Conservation (phyloP, 768 basidiomycete genomes). For the Calocera cornea region DNA sequence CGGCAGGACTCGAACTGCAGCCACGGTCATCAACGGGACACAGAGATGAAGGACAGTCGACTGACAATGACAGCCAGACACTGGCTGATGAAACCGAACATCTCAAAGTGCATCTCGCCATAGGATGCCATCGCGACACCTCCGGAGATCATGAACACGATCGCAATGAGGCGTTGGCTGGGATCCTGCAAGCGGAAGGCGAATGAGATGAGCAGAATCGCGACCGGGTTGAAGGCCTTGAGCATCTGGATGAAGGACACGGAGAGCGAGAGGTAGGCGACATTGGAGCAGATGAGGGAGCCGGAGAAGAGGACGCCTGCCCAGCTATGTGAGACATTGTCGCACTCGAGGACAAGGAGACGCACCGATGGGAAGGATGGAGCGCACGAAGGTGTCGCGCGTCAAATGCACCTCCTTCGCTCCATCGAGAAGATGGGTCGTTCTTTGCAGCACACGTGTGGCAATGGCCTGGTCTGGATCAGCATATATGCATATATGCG, state of each 20-base stretch:
- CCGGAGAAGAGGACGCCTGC: slow-evolving; percentile 72
- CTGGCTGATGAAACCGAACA: slow-evolving; percentile 70
- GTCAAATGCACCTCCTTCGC: slow-evolving; percentile 67
- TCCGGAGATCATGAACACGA: slow-evolving; percentile 79
- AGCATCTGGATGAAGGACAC: slow-evolving; percentile 97
- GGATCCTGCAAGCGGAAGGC: slow-evolving; percentile 78
- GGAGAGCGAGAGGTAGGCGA: slow-evolving; percentile 80
- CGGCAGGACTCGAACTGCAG: slow-evolving; percentile 80
- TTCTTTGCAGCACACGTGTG: slow-evolving; percentile 72
- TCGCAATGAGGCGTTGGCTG: slow-evolving; percentile 60
- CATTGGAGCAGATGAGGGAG: slow-evolving; percentile 81
- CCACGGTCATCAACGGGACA: background rate
- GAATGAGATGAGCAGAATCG: slow-evolving; percentile 90
- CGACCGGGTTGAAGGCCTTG: slow-evolving; percentile 84
- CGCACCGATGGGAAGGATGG: slow-evolving; percentile 72
- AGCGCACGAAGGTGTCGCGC: slow-evolving; percentile 60
- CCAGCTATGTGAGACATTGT: background rate
- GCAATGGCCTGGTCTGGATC: slow-evolving; percentile 48
- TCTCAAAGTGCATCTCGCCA: slow-evolving; percentile 76
- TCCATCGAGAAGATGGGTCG: slow-evolving; percentile 67
- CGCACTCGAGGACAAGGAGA: background rate
- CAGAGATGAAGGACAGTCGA: background rate
- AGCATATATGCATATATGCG: slow-evolving; percentile 7
- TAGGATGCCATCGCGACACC: slow-evolving; percentile 84
- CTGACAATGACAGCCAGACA: slow-evolving; percentile 19